phyloP scores from a whole-genome alignment of 2,329 filamentous ascomycete genomes.

The Monilinia vaccinii-corymbosi region DNA sequence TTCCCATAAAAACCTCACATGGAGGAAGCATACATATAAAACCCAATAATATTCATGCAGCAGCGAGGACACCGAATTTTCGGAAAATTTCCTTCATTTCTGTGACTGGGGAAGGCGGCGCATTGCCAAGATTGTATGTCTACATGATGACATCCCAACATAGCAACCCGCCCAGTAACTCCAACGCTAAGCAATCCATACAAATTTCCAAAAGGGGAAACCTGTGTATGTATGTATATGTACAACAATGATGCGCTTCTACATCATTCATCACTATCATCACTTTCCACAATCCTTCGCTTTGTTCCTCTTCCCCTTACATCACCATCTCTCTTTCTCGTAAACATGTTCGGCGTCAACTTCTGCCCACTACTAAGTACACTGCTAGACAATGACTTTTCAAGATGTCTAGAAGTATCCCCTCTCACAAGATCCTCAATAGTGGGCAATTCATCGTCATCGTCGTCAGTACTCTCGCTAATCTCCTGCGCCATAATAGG shows the following conservation, averaged over 20 bases:
- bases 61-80: no score
- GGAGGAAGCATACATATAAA: no score
- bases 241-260: not conserved
- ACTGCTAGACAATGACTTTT: not conserved
- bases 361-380: not conserved
- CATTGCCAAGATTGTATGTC: not conserved
- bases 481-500: constrained; percentile 30
- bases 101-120: no score
- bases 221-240: not conserved
- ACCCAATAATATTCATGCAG: no score
- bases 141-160: not conserved
- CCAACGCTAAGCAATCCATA: not conserved
- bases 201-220: not conserved
- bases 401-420: not conserved
- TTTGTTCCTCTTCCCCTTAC: not conserved
- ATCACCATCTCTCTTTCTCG: not conserved
- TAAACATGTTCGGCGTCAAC: constrained; percentile 7
- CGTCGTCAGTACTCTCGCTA: not conserved
- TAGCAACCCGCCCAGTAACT: not conserved
- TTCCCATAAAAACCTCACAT: no score
- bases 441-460: constrained; percentile 14
- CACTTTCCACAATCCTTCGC: constrained; percentile 2
- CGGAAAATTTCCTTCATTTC: no score
- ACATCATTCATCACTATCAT: constrained; percentile 5
- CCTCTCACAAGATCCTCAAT: constrained; percentile 4